Conservation (phyloP, 2,329 filamentous ascomycete species). For the Apiospora sp. region DNA sequence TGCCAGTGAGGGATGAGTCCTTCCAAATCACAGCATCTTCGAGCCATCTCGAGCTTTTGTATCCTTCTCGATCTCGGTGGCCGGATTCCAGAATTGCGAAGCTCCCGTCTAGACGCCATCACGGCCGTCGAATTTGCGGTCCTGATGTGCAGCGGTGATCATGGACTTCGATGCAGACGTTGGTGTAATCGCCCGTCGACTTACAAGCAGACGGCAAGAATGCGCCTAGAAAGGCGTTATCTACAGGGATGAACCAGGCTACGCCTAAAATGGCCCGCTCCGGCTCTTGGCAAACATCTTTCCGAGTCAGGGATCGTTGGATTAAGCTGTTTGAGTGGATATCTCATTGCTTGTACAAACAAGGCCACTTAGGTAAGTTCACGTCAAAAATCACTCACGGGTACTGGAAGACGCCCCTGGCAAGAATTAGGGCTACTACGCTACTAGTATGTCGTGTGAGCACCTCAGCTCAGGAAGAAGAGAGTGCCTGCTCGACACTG, state of each 20-base stretch:
- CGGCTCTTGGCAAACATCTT: background rate
- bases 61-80: constrained; percentile 5
- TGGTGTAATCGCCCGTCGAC: background rate
- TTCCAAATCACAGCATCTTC: background rate
- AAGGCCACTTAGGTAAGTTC: background rate
- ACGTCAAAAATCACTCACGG: background rate
- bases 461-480: background rate
- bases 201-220: background rate
- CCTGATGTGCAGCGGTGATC: background rate
- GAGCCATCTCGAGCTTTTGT: background rate
- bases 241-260: constrained; percentile 1
- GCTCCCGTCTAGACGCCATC: constrained; percentile 11
- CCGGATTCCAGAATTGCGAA: constrained; percentile 12
- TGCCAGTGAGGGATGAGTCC: constrained; percentile 17
- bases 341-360: background rate
- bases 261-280: background rate
- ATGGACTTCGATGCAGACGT: background rate
- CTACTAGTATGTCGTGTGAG: background rate
- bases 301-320: background rate
- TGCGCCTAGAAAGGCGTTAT: background rate
- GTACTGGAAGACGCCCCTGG: background rate
- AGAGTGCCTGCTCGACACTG: background rate
- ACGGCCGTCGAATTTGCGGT: background rate
- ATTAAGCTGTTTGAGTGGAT: background rate
- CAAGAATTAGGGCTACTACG: background rate